phyloP scores from a whole-genome alignment of 2,329 filamentous ascomycete genomes.

The Daldinia sp. region DNA sequence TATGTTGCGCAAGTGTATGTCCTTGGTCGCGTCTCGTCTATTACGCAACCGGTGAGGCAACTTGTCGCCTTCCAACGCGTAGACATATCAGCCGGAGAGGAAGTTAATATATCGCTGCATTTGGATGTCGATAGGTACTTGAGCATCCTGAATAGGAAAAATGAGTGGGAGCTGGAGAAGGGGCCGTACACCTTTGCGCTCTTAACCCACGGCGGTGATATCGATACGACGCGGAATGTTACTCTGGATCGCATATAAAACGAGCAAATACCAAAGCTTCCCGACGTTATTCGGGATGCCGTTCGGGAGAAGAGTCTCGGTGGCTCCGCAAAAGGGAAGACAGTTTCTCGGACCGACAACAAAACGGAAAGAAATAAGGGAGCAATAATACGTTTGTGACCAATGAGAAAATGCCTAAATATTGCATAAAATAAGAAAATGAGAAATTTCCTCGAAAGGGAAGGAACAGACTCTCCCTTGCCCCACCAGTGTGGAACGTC shows the following conservation, averaged over 20 bases:
- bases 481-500: slow-evolving; percentile 28
- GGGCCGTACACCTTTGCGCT: slow-evolving; percentile 54
- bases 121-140: slow-evolving; percentile 54
- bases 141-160: slow-evolving; percentile 51
- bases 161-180: slow-evolving; percentile 55
- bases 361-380: neutral
- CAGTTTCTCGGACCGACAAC: neutral
- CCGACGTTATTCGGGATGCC: too few relatives aligned
- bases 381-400: neutral
- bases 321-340: neutral
- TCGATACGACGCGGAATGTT: slow-evolving; percentile 48
- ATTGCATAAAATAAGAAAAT: neutral
- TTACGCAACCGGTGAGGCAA: slow-evolving; percentile 54
- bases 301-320: too few relatives aligned
- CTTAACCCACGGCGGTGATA: slow-evolving; percentile 51
- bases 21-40: slow-evolving; percentile 50
- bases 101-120: slow-evolving; percentile 45
- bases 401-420: neutral
- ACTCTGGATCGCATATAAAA: slow-evolving; percentile 50
- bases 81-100: slow-evolving; percentile 49
- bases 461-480: neutral
- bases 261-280: too few relatives aligned
- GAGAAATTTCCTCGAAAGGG: neutral
- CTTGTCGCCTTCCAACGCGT: slow-evolving; percentile 53
- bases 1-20: slow-evolving; percentile 54